A percentile compares a stretch with the other conserved stretches of the same genome.
Conservation (phyloP, 306 rosid species). For the Hippophae gyantsensis region DNA sequence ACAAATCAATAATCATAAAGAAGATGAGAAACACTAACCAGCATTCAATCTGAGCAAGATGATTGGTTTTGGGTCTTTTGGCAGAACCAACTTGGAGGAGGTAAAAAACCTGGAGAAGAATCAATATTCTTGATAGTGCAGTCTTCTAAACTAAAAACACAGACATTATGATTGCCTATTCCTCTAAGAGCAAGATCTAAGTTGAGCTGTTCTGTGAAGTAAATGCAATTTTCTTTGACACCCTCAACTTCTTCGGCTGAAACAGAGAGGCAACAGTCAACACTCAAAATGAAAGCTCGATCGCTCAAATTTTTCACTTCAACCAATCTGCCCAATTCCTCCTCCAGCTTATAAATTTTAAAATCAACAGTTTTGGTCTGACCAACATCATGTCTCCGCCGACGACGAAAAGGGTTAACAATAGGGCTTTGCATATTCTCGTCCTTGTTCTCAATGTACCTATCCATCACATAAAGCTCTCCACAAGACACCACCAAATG, state of each 20-base stretch:
- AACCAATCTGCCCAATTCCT: conserved; percentile 35
- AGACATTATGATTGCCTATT: conserved; percentile 16
- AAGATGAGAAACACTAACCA: too few relatives aligned
- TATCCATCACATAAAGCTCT: conserved; percentile 54
- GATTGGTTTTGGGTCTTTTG: too few relatives aligned
- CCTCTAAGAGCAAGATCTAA: conserved; percentile 1
- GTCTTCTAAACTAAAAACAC: conserved; percentile 33
- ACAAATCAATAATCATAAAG: too few relatives aligned
- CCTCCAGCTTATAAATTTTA: conserved; percentile 37
- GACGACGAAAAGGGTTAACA: not conserved
- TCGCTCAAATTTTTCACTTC: conserved; percentile 28
- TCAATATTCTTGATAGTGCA: conserved; percentile 18
- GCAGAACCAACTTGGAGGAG: not conserved
- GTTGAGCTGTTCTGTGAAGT: conserved; percentile 21
- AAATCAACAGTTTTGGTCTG: conserved; percentile 29
- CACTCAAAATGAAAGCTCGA: conserved; percentile 21
- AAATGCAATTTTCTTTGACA: conserved; percentile 28
- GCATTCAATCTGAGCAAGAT: too few relatives aligned
- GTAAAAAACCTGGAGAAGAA: conserved; percentile 18
- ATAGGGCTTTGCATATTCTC: not conserved
- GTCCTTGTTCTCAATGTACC: conserved; percentile 22
- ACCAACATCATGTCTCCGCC: not conserved
- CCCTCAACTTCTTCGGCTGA: conserved; percentile 19
- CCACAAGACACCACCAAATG: conserved; percentile 64
- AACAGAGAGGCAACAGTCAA: conserved; percentile 25